Evolutionary conservation across 177 flowering plant genomes (phyloP), one percentile per base, ranked within the genome.

Genomic region (Vitis hybrid): DNA sequence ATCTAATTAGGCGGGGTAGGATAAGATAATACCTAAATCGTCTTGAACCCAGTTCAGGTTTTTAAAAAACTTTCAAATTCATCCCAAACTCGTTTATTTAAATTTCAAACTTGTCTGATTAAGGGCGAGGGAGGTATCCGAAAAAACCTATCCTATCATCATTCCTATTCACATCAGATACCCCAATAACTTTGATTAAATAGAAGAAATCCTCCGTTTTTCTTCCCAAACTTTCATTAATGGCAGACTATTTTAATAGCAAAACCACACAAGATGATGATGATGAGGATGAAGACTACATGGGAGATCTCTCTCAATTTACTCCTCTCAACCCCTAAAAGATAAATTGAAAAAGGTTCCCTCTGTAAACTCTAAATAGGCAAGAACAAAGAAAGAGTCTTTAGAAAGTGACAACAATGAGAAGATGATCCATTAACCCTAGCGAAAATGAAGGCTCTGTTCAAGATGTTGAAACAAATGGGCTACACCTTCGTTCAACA

Each of bases 401-500:
- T 86, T 50, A 82, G 86, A 71, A 90, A 91, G 80, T 67, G 71
- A 62, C 86, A 85, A 71, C 97, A 89, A 71, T 66, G 72, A 3
- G 89, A 88, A 67, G 99, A 94, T 76, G 98, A 95, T 70, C 81
- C 86, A 69, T 79, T 79, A 71, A 94, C 95, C 59, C 74, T 92
- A 49, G 90, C 75, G 5, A 88, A 81, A 3, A 66, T 84, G 28
- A 86, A 86, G 12, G 81, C 88, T 14, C 94, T 92, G 14, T 96
- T 92, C 80, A 92, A 89, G 77, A 73, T 96, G 81, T 76, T 96
- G 76, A 88, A 87, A 81, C 93, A 84, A 76, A 96, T 96, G 98
- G 99, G 98, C 5, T 96, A 94, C 72, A 86, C 76, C 20, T 98
- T 98, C 1, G 98, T 3, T 76, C 86, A 13, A 89, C 88, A 18